phyloP scores from a whole-genome alignment of 805 yeast genomes.

The Metschnikowia noctiluminum region DNA sequence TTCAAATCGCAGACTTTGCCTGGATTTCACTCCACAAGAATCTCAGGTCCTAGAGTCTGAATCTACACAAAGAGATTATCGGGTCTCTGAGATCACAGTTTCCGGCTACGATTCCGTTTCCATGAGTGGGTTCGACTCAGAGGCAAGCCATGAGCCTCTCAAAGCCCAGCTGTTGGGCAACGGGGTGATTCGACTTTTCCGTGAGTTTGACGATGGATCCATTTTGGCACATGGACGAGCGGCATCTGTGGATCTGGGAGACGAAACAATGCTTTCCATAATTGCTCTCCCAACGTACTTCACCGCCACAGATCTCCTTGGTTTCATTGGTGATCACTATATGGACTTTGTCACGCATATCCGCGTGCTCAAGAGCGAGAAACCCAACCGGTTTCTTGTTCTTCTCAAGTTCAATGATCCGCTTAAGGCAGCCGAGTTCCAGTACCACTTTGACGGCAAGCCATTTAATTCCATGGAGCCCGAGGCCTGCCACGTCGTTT shows the following conservation, averaged over 20 bases:
- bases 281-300: conserved; percentile 86
- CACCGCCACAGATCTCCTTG: conserved; percentile 78
- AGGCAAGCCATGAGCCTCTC: conserved; percentile 40
- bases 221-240: conserved; percentile 4
- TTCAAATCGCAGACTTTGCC: no score
- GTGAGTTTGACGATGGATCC: conserved; percentile 43
- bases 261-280: conserved; percentile 69
- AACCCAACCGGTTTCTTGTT: conserved; percentile 69
- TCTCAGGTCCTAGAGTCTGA: not conserved
- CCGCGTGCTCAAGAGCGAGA: conserved; percentile 63
- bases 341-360: conserved; percentile 62
- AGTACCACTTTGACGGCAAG: conserved; percentile 63
- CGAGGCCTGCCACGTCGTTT: conserved; percentile 75
- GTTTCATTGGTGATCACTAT: conserved; percentile 68
- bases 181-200: conserved; percentile 68
- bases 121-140: conserved; percentile 3
- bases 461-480: conserved; percentile 86
- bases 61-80: conserved; percentile 24
- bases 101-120: conserved; percentile 11
- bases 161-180: conserved; percentile 65
- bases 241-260: conserved; percentile 31
- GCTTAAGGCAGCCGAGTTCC: conserved; percentile 59
- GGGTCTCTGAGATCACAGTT: conserved; percentile 29
- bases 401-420: conserved; percentile 66
- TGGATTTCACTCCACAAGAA: no score